Base-by-base conservation (phyloP, 257 asterid species). In the Nicotiana sylvestris region DNA sequence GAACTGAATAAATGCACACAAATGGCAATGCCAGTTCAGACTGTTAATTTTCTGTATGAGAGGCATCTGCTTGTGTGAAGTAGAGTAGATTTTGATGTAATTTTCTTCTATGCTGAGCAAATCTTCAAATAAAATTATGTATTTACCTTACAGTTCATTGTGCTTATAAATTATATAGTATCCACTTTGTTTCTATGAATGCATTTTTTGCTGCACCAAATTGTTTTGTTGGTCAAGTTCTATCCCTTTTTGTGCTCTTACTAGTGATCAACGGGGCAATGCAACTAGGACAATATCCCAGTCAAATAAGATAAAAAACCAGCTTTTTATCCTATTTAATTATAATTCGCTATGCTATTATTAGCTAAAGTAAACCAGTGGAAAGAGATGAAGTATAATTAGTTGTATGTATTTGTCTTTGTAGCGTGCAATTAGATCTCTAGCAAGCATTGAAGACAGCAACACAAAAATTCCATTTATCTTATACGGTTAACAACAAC, bases 1-100 rank as follows among this genome's bases (percentile, higher is more conserved):
- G 97, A 86, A 85, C 92, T 32, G 97, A 94, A 81, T 96, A 84
- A 85, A 82, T 57, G 82, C 80, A 58, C 43, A 57, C 66, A 53
- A 76, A 81, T 67, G 51, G 51, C 51, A 43, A 43, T 43, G 51
- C 51, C 51, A 43, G 51, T 43, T 82, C 81, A 33, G 21, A 67
- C 69, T 81, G 86, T 60, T 83, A 74, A 7, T 66, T 62, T 87
- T 69, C 83, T 85, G 80, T 85, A 70, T 77, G 78, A 85, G 90
- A 90, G 92, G 87, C 87, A 60, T 77, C 58, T 86, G 85, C 56
- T 85, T 39, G 83, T 82, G 83, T 86, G 49, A 80, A 87, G 81
- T 89, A 89, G 93, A 80, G 66, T 89, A 89, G 93, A 86, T 56
- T 82, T 82, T 84, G 78, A 80, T 88, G 90, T 85, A 67, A 81